Evolutionary conservation across 345 rosid genomes (phyloP), one percentile per base, ranked within the genome.

Genomic region (Ceriops decandra): DNA sequence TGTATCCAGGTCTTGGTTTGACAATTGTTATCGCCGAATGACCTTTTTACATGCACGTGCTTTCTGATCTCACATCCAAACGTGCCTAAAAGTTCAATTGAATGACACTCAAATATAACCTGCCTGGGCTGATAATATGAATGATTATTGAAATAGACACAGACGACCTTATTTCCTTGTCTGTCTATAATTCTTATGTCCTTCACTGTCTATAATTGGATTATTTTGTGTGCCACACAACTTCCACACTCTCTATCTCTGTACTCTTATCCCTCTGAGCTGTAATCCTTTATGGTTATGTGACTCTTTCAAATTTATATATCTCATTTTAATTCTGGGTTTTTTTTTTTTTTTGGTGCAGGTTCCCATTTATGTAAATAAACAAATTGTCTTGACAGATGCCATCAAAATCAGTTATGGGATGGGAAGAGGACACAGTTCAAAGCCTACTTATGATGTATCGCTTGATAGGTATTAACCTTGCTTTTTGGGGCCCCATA

Each of bases 281-380:
- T 10, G 10, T 52, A 19, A n/a, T 52, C 58, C 4, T 54, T 8
- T 54, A 7, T 27, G 13, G 13, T 60, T 22, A 32, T 72, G 28
- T 63, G 15, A n/a, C 58, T 15, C 36, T 52, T 30, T 73, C 54
- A 28, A 5, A 52, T 61, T 33, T 47, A 64, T 52, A 35, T 33
- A 33, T 75, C 69, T 32, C 19, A 11, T 24, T n/a, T 64, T 63
- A 28, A 53, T 68, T 72, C 57, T 64, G 57, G 30, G 20, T 64
- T 58, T 77, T 58, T 51, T 52, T 32, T 30, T 68, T 35, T 35
- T 35, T 35, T 10, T 10, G 2, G 84, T 72, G 68, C 90, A 93
- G 97, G 96, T 88, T 70, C 98, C 98, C n/a, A 85, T 93, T 77
- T 88, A 81, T 79, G 90, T 93, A 58, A 86, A 78, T 74, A 93